Evolutionary conservation across 2,329 filamentous ascomycete species (phyloP).

Genomic region (Phyllachora maydis): DNA sequence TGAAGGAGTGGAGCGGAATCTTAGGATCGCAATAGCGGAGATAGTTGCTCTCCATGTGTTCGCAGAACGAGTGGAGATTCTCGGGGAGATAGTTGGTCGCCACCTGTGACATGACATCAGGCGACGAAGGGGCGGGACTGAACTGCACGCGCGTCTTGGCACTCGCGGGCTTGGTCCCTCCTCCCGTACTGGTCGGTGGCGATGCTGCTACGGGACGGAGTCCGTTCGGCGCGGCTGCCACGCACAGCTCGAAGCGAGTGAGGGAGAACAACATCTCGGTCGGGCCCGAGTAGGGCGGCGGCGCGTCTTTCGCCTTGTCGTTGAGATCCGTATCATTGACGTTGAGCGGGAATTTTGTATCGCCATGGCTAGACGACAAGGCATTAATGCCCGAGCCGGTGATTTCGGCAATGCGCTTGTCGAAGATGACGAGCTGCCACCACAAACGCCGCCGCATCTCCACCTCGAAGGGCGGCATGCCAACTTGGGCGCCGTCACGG

Average conservation of each 20-base stretch:
- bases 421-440: slow-evolving; percentile 52
- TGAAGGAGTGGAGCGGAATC: slow-evolving; percentile 37
- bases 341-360: slow-evolving; percentile 36
- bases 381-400: slow-evolving; percentile 35
- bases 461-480: slow-evolving; percentile 35
- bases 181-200: slow-evolving; percentile 4
- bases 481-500: slow-evolving; percentile 32
- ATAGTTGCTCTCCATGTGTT: slow-evolving; percentile 34
- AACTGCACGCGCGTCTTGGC: slow-evolving; percentile 9
- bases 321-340: slow-evolving; percentile 41
- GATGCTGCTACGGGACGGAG: too few species aligned
- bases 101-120: slow-evolving; percentile 21
- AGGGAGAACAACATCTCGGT: slow-evolving; percentile 41
- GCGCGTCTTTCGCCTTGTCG: slow-evolving; percentile 31
- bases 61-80: slow-evolving; percentile 30
- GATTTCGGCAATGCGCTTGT: slow-evolving; percentile 48
- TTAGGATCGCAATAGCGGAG: slow-evolving; percentile 33
- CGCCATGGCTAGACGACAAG: slow-evolving; percentile 25
- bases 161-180: slow-evolving; percentile 7
- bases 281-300: slow-evolving; percentile 23
- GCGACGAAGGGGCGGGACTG: slow-evolving; percentile 15
- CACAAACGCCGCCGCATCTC: slow-evolving; percentile 53
- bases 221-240: slow-evolving; percentile 26
- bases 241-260: slow-evolving; percentile 32
- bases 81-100: slow-evolving; percentile 27